Base-by-base conservation (phyloP, 306 rosid genomes). In the Medicago arabica region DNA sequence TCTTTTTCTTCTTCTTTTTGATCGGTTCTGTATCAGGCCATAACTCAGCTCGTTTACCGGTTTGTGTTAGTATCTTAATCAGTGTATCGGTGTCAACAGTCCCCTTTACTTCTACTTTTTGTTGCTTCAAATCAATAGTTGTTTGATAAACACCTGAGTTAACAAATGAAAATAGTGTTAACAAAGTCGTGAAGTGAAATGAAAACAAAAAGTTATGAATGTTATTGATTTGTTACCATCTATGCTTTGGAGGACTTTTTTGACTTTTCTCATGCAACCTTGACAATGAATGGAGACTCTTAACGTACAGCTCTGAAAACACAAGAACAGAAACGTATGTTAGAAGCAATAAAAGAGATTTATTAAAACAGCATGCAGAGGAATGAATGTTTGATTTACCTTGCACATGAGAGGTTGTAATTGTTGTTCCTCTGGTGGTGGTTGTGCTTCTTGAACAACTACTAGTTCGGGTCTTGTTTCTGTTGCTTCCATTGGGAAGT, bases 241-340 rank as follows among this genome's bases (percentile, higher is more conserved):
- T 15, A 93, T 87, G 17, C 71, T 85, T 21, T 75, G 90, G 7
- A 94, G 85, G 43, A 81, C 40, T 81, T 82, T 88, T 9, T 78
- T 83, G 1, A 90, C 94, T 76, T 88, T 89, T 63, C 86, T 86
- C 77, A 81, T 84, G 91, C 98, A 94, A 25, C 84, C 98, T 77
- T 77, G 90, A 17, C 98, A 94, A 82, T 94, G 96, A 68, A 91
- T 81, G 53, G 91, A 85, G 69, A 91, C 94, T 78, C 62, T 88
- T 79, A 94, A 74, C 23, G 74, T 81, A 74, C 84, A 87, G 34
- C 81, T 80, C 96, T 88, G 83, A 25, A 34, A 67, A 51, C 63
- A 21, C 23, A 34, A 67, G 51, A 67, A 40, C 38, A 34, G 63
- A 50, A 41, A 59, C 49, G 75, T 25, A 58, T 47, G 57, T 71